These are phyloP conservation scores for Durio zibethinus DNA, from an alignment of 345 rosid species.

Conservation along the genomic window DNA sequence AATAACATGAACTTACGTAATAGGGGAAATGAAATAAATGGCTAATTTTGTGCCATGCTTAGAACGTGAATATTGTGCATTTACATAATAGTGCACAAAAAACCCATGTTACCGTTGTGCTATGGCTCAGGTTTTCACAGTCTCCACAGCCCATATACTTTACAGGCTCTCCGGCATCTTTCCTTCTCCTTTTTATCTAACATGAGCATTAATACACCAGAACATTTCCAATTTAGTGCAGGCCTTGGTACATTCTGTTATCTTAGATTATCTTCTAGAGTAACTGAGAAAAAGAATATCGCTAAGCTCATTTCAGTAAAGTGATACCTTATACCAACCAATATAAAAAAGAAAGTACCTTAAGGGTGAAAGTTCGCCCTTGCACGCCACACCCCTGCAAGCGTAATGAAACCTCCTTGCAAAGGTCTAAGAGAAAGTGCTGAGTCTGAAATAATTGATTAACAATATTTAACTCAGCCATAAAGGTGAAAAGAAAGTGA, in stretches of 20 bases:
- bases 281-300: constrained; percentile 15
- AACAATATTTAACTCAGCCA: constrained; percentile 13
- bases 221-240: constrained; percentile 9
- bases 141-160: constrained; percentile 93
- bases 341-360: constrained; percentile 37
- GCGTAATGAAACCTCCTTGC: constrained; percentile 88
- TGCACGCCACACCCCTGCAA: constrained; percentile 77
- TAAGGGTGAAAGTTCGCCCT: constrained; percentile 86
- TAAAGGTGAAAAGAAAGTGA: not conserved
- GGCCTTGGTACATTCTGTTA: not conserved
- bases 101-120: constrained; percentile 54
- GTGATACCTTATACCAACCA: not conserved
- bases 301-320: not conserved
- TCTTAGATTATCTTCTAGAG: not conserved
- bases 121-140: constrained; percentile 86
- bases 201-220: constrained; percentile 12
- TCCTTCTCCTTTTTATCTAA: constrained; percentile 82
- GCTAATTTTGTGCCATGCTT: not conserved
- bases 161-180: constrained; percentile 73
- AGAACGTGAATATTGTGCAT: not conserved
- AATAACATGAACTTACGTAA: not conserved
- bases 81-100: not conserved
- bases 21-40: not conserved
- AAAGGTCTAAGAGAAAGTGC: constrained; percentile 65
- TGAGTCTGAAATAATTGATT: constrained; percentile 49